Conservation (phyloP, 2,329 filamentous ascomycete genomes). For the Chaetomium sp. region DNA sequence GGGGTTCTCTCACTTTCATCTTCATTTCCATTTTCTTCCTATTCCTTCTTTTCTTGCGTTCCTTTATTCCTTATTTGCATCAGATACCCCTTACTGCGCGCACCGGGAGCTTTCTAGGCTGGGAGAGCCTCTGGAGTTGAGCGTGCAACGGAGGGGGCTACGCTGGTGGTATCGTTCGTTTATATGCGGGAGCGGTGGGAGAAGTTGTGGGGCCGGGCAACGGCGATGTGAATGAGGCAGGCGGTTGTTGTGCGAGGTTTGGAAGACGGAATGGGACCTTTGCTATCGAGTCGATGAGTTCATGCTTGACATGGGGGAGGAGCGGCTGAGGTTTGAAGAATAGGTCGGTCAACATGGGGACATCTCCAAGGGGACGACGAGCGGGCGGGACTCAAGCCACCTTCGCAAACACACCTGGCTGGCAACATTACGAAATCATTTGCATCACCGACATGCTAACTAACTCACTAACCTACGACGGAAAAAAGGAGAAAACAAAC, state of each 20-base stretch:
- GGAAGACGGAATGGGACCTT: no score
- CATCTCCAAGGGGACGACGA: no score
- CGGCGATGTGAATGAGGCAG: neutral
- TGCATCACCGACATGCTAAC: constrained; percentile 6
- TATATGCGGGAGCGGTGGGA: neutral
- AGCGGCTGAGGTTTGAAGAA: no score
- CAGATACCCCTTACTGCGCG: constrained; percentile 21
- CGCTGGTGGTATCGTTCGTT: neutral
- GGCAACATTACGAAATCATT: neutral
- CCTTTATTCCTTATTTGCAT: constrained; percentile 9
- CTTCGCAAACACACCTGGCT: no score
- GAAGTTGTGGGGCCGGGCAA: neutral
- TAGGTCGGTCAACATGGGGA: no score
- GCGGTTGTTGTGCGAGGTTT: neutral
- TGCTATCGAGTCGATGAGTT: no score
- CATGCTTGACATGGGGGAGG: no score
- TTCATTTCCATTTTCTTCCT: no score
- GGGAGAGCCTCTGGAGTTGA: neutral
- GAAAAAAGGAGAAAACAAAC: constrained; percentile 2
- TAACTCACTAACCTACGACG: neutral
- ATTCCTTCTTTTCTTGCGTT: no score
- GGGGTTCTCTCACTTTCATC: neutral
- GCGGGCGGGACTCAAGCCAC: neutral
- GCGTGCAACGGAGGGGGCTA: neutral
- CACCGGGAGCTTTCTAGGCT: constrained; percentile 10